phyloP scores from a whole-genome alignment of 805 yeast genomes.

The Danielozyma ontarioensis region DNA sequence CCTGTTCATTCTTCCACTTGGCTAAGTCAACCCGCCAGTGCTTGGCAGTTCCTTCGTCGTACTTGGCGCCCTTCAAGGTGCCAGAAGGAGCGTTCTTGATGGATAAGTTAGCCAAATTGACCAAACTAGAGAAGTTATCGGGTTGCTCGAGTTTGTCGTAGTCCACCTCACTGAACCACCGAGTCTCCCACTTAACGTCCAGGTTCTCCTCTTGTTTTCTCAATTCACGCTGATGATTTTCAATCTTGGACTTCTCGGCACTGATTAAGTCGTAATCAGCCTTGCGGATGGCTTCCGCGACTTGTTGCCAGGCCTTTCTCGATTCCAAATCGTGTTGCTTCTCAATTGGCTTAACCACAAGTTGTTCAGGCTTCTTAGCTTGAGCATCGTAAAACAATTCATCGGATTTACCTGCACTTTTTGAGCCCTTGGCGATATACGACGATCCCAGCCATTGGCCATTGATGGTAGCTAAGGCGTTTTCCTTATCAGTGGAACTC shows the following conservation, averaged over 20 bases:
- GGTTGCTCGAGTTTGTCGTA: constrained; percentile 12
- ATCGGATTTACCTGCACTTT: constrained; percentile 39
- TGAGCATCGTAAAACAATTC: constrained; percentile 62
- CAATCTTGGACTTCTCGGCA: constrained; percentile 70
- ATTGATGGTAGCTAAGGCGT: constrained; percentile 68
- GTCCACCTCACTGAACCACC: constrained; percentile 65
- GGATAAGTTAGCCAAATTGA: constrained; percentile 50
- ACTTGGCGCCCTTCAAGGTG: constrained; percentile 47
- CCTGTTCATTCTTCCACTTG: constrained; percentile 56
- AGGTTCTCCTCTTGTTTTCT: constrained; percentile 66
- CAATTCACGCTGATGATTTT: constrained; percentile 77
- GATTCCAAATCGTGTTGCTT: constrained; percentile 78
- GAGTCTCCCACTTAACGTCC: constrained; percentile 65
- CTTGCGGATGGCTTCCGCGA: constrained; percentile 76
- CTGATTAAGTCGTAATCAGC: constrained; percentile 76
- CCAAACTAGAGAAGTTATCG: constrained; percentile 32
- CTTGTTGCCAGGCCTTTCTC: constrained; percentile 85
- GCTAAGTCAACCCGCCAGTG: constrained; percentile 70
- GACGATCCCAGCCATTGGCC: constrained; percentile 94
- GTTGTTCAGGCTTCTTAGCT: constrained; percentile 44
- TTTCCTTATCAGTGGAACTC: constrained; percentile 46
- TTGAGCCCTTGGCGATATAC: constrained; percentile 53
- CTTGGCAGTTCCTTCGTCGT: constrained; percentile 43
- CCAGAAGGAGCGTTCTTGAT: constrained; percentile 67
- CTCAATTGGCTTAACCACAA: constrained; percentile 74